Evolutionary conservation across 495 filamentous ascomycete genomes (phyloP).

Genomic region (Usnea hakonensis): DNA sequence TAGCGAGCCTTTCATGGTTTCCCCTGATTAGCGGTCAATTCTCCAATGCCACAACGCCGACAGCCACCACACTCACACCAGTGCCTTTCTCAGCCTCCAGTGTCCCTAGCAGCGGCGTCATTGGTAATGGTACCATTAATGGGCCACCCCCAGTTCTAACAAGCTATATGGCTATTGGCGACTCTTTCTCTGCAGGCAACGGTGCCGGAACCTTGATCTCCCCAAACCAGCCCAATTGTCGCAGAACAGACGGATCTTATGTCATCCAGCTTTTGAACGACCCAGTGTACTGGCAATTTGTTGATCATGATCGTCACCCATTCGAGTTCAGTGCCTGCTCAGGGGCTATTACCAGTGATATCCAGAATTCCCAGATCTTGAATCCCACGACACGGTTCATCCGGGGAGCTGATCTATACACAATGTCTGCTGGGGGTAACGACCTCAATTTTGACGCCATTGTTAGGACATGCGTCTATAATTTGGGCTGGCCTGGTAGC

Average conservation of each 20-base stretch:
- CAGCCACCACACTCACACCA: no score
- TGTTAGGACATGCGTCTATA: conserved; percentile 5
- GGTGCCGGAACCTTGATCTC: neutral
- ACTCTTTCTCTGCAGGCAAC: conserved; percentile 4
- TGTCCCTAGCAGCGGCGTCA: no score
- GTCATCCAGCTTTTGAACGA: neutral
- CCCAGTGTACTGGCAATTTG: neutral
- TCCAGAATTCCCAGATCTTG: neutral
- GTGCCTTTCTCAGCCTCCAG: no score
- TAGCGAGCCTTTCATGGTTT: no score
- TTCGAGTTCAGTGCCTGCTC: conserved; percentile 8
- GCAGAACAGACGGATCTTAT: conserved; percentile 5
- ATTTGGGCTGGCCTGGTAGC: neutral
- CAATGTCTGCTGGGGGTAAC: conserved; percentile 11
- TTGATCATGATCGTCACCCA: neutral
- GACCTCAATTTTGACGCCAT: conserved; percentile 7
- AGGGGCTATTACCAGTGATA: neutral
- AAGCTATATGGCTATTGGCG: conserved; percentile 13
- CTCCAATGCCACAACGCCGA: no score
- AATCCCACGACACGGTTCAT: neutral
- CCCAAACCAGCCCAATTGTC: neutral
- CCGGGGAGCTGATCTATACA: conserved; percentile 4
- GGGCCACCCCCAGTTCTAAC: no score
- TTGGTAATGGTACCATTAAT: no score
- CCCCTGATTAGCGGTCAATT: no score